phyloP scores from a whole-genome alignment of 768 basidiomycete species.

The Hirschioporus abietinus region DNA sequence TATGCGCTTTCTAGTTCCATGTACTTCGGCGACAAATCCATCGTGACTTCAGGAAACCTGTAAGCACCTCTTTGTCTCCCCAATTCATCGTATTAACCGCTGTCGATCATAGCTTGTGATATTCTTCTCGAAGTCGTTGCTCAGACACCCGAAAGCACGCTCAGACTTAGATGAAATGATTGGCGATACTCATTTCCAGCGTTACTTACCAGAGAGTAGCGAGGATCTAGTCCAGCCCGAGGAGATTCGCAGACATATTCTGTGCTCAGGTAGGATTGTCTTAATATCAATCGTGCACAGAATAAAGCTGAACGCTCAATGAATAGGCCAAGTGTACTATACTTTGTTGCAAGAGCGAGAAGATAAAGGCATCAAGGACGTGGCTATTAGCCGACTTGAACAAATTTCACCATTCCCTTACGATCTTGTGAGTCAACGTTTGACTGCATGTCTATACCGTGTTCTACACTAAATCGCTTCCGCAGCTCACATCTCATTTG shows the following conservation, averaged over 20 bases:
- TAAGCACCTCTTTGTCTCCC: constrained; percentile 28
- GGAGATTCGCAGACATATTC: constrained; percentile 85
- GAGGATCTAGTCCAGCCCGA: constrained; percentile 69
- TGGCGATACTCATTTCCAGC: constrained; percentile 85
- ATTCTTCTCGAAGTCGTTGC: constrained; percentile 96
- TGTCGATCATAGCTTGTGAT: constrained; percentile 57
- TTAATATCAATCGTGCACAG: not conserved
- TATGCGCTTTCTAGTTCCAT: constrained; percentile 60
- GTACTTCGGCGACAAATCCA: constrained; percentile 95
- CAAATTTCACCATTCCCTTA: constrained; percentile 98
- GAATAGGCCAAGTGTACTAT: constrained; percentile 87
- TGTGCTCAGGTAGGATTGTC: constrained; percentile 61
- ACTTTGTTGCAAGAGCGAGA: constrained; percentile 86
- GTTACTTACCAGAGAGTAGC: constrained; percentile 85
- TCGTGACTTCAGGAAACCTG: constrained; percentile 97
- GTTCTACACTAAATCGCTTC: constrained; percentile 11
- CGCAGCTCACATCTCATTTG: constrained; percentile 82
- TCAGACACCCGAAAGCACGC: constrained; percentile 91
- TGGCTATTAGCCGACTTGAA: constrained; percentile 92
- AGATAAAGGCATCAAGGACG: constrained; percentile 83
- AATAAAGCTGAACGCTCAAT: not conserved
- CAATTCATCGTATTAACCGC: not conserved
- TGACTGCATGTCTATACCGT: not conserved
- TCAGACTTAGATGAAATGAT: constrained; percentile 86
- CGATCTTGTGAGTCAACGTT: constrained; percentile 59